Evolutionary conservation across 305 asterid genomes (phyloP), one percentile per base, ranked within the genome.

Genomic region (Petunia hybrid): DNA sequence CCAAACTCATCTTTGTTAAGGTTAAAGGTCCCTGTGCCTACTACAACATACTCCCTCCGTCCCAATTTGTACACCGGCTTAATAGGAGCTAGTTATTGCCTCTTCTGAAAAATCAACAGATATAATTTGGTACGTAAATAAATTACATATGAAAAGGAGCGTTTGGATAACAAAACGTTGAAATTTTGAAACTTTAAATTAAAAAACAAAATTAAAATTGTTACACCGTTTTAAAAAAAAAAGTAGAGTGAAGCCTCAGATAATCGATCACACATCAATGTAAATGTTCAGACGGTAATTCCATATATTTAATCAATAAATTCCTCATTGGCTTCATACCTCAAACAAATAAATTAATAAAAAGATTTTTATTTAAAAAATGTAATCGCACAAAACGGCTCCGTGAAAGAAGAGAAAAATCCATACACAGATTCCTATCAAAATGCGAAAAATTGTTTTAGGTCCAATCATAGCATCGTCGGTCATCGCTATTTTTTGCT

Each of bases 361-460:
- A 22, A 13, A 4, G 0, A 1, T 41, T 41, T 1, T 2, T 66
- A 2, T 12, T 12, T 12, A 56, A 13, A 0, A 79, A 48, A 83
- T 90, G 90, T 90, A 87, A 90, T 82, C 90, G 86, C 93, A 87
- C 46, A 75, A 88, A 87, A 69, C 88, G 91, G 91, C 93, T 82
- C 91, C 68, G 82, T 79, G 87, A 65, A 3, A 90, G 48, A 87
- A 85, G 85, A 38, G 38, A 55, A 74, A 42, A 62, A 77, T 82
- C 92, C 75, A 65, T 87, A 84, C 91, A 85, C 88, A 82, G 95
- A 82, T 91, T 91, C 95, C 95, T 91, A 91, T 91, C 92, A 87
- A 65, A 12, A 60, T 88, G 92, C 92, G 92, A 91, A 89, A 70
- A 45, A 41, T 88, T 4, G 31, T 40, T 91, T 38, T 86, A 1